Conservation (phyloP, 805 yeast species). For the Yamadazyma scolyti region DNA sequence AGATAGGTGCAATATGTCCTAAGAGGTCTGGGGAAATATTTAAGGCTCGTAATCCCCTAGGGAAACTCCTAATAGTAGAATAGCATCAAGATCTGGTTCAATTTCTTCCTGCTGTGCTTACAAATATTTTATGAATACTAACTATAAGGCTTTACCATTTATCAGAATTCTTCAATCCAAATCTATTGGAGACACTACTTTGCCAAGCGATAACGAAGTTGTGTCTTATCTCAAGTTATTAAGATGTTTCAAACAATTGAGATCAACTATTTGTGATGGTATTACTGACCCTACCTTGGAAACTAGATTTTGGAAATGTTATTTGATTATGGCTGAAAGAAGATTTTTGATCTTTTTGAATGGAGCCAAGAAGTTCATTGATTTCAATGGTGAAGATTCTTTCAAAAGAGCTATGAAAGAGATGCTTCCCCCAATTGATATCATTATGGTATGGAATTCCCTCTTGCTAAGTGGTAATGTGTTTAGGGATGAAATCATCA, state of each 20-base stretch:
- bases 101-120: too few relatives aligned
- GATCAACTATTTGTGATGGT: slow-evolving; percentile 7
- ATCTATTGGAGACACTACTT: background rate
- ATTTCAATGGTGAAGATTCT: slow-evolving; percentile 1
- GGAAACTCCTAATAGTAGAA: too few relatives aligned
- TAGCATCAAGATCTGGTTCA: too few relatives aligned
- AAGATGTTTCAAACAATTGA: slow-evolving; percentile 17
- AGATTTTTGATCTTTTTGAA: slow-evolving; percentile 17
- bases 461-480: slow-evolving; percentile 17
- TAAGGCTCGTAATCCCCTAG: too few relatives aligned
- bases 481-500: slow-evolving; percentile 12
- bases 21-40: too few relatives aligned
- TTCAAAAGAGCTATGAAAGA: background rate
- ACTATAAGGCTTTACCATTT: background rate
- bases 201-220: too few relatives aligned
- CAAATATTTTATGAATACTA: too few relatives aligned
- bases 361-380: slow-evolving; percentile 6
- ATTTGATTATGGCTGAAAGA: slow-evolving; percentile 17
- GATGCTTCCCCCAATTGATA: slow-evolving; percentile 19
- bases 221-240: slow-evolving; percentile 20
- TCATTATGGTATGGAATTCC: slow-evolving; percentile 21
- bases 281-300: slow-evolving; percentile 1
- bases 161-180: background rate
- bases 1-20: too few relatives aligned
- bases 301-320: slow-evolving; percentile 16